Evolutionary conservation across 257 asterid species (phyloP), one percentile per base, ranked within the genome.

Genomic region (Hygrophila difformis): DNA sequence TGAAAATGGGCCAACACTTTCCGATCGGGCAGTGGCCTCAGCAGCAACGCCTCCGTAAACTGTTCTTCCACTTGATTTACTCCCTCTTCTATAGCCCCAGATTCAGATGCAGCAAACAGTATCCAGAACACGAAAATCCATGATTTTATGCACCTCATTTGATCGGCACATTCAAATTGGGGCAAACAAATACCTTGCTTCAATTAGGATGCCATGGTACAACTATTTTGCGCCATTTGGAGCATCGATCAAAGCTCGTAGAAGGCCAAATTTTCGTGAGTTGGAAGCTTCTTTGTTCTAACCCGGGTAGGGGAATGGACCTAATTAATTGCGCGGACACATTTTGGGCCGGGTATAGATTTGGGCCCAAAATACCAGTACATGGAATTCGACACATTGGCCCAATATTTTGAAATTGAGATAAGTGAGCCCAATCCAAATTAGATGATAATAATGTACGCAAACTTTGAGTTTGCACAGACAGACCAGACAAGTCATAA

Each of bases 11-110:
- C 67, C 45, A 91, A 65, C 19, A 82, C 89, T 69, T 86, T 91
- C 44, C 96, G 88, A 70, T 82, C 96, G 45, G 96, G 96, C 39
- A 91, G 72, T 24, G 98, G 94, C 79, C 82, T 76, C 69, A 86
- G 61, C 41, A 86, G 72, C 70, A 91, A 58, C 53, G 94, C 94
- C 76, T 91, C 98, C 33, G 94, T 74, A 57, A 91, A 82, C 61
- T 71, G 81, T 62, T 89, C 98, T 3, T 62, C 41, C 38, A 40
- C 38, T 41, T 46, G 60, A 39, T 40, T 61, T 38, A 47, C 56
- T 37, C 18, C 56, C 29, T 44, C 65, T 45, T 54, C 72, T 58
- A 42, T 52, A 12, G 72, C 74, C n/a, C 52, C 47, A 49, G 82
- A 75, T 49, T 55, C 70, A 44, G 63, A 62, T 14, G 54, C 55